Evolutionary conservation across 768 basidiomycete genomes (phyloP).

Genomic region (Nevesoporus exiguus): DNA sequence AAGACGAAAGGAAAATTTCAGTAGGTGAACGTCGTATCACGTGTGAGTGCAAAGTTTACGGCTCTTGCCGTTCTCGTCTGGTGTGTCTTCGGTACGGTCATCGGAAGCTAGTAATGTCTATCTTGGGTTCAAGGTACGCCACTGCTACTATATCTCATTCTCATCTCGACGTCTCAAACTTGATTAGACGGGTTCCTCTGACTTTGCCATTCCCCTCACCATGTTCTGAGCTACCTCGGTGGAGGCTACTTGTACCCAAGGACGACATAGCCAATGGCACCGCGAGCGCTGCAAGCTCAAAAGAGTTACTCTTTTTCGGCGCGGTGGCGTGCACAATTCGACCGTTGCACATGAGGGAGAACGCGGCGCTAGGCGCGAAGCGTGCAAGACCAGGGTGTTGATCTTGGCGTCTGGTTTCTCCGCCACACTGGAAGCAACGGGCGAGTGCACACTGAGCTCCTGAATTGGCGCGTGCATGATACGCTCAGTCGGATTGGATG

Average conservation of each 20-base stretch:
- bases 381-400: slow-evolving; percentile 55
- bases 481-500: slow-evolving; percentile 62
- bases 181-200: slow-evolving; percentile 44
- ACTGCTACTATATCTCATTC: background rate
- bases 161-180: background rate
- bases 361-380: slow-evolving; percentile 48
- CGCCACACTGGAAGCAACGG: slow-evolving; percentile 52
- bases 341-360: slow-evolving; percentile 50
- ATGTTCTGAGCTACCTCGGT: slow-evolving; percentile 39
- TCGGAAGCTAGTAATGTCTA: slow-evolving; percentile 65
- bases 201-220: slow-evolving; percentile 48
- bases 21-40: too few species aligned
- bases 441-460: too few species aligned
- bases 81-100: slow-evolving; percentile 48
- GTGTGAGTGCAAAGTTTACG: too few species aligned
- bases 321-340: slow-evolving; percentile 65
- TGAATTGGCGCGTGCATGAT: slow-evolving; percentile 66
- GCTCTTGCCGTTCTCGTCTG: slow-evolving; percentile 51
- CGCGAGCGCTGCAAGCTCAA: slow-evolving; percentile 47
- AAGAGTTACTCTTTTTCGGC: slow-evolving; percentile 57
- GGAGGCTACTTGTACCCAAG: slow-evolving; percentile 60
- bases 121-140: slow-evolving; percentile 51
- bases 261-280: slow-evolving; percentile 33
- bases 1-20: too few species aligned
- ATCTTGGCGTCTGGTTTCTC: slow-evolving; percentile 43